phyloP scores from a whole-genome alignment of 345 rosid species.

The Rhodomyrtus tomentosa region DNA sequence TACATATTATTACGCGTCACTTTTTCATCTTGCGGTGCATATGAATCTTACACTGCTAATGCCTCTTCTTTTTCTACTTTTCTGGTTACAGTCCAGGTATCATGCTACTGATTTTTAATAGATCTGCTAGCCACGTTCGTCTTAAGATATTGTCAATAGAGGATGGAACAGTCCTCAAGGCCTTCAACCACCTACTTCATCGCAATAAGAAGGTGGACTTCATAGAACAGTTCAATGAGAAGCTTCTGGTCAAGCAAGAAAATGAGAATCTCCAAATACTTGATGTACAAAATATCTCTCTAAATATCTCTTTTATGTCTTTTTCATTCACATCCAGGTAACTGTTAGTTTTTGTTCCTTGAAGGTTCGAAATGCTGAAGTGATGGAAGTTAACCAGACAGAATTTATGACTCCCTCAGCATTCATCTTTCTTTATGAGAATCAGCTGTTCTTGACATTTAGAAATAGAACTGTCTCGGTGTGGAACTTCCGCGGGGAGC shows the following conservation, averaged over 20 bases:
- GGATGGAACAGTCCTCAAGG: conserved; percentile 94
- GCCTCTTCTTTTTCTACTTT: neutral
- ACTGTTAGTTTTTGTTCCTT: neutral
- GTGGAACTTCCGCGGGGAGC: conserved; percentile 97
- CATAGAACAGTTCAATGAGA: conserved; percentile 95
- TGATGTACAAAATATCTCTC: conserved; percentile 35
- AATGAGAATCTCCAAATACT: conserved; percentile 97
- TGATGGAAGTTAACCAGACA: conserved; percentile 71
- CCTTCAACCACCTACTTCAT: conserved; percentile 84
- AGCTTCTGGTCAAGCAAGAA: conserved; percentile 98
- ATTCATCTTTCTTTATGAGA: conserved; percentile 86
- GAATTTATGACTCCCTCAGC: conserved; percentile 97
- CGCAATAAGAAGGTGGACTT: conserved; percentile 96
- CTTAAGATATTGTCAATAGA: conserved; percentile 87
- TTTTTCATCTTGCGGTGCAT: neutral
- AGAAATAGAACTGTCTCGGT: conserved; percentile 80
- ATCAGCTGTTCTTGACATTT: conserved; percentile 88
- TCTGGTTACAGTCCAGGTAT: conserved; percentile 71
- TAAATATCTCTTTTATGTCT: neutral
- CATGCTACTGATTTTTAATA: conserved; percentile 84
- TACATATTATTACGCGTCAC: neutral
- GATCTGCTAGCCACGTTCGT: conserved; percentile 69
- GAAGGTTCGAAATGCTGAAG: conserved; percentile 70
- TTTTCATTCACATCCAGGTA: neutral
- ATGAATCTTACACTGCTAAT: neutral